phyloP scores from a whole-genome alignment of 176 grass and related monocot genomes.

The Coix lacrymajobi region DNA sequence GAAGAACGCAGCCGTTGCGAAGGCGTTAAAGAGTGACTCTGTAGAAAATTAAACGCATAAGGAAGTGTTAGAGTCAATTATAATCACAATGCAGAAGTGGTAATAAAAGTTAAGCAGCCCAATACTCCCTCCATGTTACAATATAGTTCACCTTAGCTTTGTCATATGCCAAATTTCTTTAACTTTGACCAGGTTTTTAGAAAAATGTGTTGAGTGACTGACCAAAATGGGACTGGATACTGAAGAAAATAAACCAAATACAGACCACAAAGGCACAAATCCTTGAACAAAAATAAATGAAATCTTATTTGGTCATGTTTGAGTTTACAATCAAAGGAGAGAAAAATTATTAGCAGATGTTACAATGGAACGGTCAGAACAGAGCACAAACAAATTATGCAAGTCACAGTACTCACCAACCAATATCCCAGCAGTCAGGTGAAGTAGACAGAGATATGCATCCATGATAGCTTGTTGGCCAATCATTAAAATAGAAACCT shows the following conservation, averaged over 20 bases:
- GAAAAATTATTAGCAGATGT: background rate
- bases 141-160: background rate
- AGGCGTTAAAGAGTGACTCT: constrained; percentile 99
- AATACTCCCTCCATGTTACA: background rate
- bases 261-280: background rate
- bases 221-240: background rate
- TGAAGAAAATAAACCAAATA: constrained; percentile 2
- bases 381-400: background rate
- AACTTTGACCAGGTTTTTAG: background rate
- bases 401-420: constrained; percentile 72
- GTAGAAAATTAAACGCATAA: constrained; percentile 26
- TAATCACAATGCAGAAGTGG: background rate
- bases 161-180: background rate
- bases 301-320: background rate
- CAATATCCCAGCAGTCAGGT: constrained; percentile 94
- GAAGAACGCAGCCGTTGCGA: constrained; percentile 96
- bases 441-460: constrained; percentile 97
- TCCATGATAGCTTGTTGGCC: constrained; percentile 99
- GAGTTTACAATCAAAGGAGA: background rate
- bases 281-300: background rate
- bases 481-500: constrained; percentile 98
- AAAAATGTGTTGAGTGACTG: background rate
- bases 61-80: background rate
- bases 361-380: background rate
- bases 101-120: background rate